Evolutionary conservation across 2,329 filamentous ascomycete genomes (phyloP).

Genomic region (Pyrenochaeta sp.): DNA sequence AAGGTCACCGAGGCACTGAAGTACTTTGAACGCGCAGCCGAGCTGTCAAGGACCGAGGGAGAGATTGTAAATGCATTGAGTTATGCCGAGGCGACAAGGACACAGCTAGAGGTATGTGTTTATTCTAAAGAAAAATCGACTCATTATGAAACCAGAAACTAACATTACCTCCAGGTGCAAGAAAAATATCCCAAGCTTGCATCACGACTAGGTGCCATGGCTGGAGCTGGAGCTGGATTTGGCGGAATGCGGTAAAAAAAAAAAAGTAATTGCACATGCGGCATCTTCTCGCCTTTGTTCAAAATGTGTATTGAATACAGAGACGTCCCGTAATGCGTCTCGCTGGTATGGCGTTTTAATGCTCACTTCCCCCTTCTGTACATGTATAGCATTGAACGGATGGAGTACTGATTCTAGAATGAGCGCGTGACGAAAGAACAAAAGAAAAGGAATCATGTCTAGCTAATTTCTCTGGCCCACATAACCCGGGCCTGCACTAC

Average conservation of each 20-base stretch:
- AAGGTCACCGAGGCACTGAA: constrained; percentile 94
- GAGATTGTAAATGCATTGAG: constrained; percentile 97
- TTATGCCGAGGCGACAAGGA: constrained; percentile 95
- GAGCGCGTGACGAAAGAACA: background rate
- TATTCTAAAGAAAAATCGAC: background rate
- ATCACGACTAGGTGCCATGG: constrained; percentile 57
- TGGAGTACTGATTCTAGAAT: background rate
- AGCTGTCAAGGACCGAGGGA: constrained; percentile 91
- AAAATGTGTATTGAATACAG: constrained; percentile 9
- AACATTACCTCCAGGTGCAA: constrained; percentile 51
- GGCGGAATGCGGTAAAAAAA: constrained; percentile 45
- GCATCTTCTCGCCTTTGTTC: background rate
- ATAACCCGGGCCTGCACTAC: too few species aligned
- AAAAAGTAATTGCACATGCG: constrained; percentile 10
- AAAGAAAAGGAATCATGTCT: background rate
- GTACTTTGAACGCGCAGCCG: constrained; percentile 96
- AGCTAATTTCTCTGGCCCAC: too few species aligned
- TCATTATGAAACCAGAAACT: too few species aligned
- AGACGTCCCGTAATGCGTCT: constrained; percentile 1
- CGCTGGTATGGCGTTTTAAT: constrained; percentile 3
- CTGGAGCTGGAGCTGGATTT: constrained; percentile 36
- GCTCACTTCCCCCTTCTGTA: background rate
- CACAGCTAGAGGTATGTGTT: constrained; percentile 75
- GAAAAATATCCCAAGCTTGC: constrained; percentile 63
- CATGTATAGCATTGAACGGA: constrained; percentile 6